Base-by-base conservation (phyloP, 1,284 basidiomycete genomes). In the Calocybe gambosa region DNA sequence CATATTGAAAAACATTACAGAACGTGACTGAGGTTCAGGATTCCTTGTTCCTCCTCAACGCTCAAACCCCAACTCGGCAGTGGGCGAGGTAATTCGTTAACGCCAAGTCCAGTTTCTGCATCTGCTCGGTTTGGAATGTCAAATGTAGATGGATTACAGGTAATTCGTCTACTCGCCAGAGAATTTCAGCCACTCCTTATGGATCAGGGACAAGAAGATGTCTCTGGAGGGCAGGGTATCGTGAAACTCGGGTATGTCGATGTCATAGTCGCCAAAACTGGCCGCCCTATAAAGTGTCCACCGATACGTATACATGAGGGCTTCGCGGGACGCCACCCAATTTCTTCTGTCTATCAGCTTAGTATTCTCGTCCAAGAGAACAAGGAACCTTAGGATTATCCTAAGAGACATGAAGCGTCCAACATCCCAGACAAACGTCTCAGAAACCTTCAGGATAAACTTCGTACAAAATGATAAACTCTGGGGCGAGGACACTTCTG, bases 401-500 rank as follows among this genome's bases (percentile, higher is more conserved):
- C 42, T 34, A 29, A 36, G 23, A 3, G 42, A 35, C 42, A 43
- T 43, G 33, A 36, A 43, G 3, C 42, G 20, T 20, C 42, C 42
- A 23, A 35, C 42, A 25, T 43, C 42, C 42, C 42, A 43, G 20
- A 43, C 23, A n/a, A 43, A 43, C 5, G 42, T 43, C 34, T 43
- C 42, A 2, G 31, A 31, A 7, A 43, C 31, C 13, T 43, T 43
- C 18, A 21, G 42, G 33, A 43, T 43, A 15, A 43, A 43, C 34
- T 35, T 35, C 21, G 33, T 35, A 21, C 42, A 43, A 18, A 36
- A 35, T 5, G 31, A 15, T 19, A 43, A 36, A 16, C 20, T 43
- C 31, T 35, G 42, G 12, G 34, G 21, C 1, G 33, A 43, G 10
- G 33, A 43, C n/a, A 26, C 34, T 35, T 25, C 28, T 13, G 42